These are phyloP conservation scores for Neurospora sp. DNA, from an alignment of 495 filamentous ascomycete genomes.

Conservation along the genomic window DNA sequence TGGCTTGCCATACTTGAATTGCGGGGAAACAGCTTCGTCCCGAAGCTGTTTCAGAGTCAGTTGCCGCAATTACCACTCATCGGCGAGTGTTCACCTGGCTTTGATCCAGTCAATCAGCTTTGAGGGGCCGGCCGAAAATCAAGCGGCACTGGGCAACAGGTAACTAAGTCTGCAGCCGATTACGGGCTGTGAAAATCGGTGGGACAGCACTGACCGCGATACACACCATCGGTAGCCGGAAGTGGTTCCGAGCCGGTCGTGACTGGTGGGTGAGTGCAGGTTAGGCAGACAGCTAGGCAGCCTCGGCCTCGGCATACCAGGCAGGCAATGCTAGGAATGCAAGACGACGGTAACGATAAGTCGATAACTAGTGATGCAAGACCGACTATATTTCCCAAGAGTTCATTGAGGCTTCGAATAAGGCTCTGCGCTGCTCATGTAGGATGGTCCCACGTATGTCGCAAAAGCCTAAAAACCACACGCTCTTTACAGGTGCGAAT, in stretches of 20 bases:
- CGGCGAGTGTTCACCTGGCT: background rate
- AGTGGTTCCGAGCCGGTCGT: background rate
- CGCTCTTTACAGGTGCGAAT: background rate
- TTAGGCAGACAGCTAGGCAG: background rate
- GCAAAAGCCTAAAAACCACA: background rate
- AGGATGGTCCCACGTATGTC: background rate
- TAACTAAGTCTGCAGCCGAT: background rate
- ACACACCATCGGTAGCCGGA: background rate
- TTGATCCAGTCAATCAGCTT: background rate
- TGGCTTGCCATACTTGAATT: background rate
- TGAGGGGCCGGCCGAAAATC: background rate
- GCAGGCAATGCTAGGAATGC: background rate
- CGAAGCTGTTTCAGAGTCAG: background rate
- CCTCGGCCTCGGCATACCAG: background rate
- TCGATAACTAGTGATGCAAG: background rate
- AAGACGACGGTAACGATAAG: background rate
- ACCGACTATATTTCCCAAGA: background rate
- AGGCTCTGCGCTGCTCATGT: background rate
- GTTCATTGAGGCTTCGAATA: background rate
- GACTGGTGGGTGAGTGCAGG: background rate
- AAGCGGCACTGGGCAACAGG: background rate
- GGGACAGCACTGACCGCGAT: background rate
- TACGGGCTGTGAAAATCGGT: background rate
- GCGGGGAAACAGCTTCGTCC: background rate
- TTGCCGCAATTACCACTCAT: background rate